phyloP scores from a whole-genome alignment of 1,139 yeast species.

The Yamadazyma blattariae region DNA sequence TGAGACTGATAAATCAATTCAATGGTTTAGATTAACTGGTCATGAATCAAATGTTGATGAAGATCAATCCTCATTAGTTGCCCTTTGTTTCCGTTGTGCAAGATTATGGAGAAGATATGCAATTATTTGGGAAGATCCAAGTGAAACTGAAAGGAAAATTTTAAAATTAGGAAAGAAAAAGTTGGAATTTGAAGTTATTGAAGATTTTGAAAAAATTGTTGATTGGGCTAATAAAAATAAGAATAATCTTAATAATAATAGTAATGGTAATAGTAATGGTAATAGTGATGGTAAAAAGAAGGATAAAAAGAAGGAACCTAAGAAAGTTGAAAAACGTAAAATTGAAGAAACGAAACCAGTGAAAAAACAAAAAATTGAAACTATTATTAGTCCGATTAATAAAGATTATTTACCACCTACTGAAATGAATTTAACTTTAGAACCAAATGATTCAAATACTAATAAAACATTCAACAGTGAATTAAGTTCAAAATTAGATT shows the following conservation, averaged over 20 bases:
- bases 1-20: constrained; percentile 46
- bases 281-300: constrained; percentile 2
- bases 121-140: constrained; percentile 82
- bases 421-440: constrained; percentile 10
- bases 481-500: constrained; percentile 18
- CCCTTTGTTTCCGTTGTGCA: constrained; percentile 84
- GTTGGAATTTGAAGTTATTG: constrained; percentile 68
- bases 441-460: neutral
- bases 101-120: constrained; percentile 90
- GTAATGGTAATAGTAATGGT: no score
- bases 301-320: constrained; percentile 3
- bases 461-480: no score
- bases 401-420: constrained; percentile 19
- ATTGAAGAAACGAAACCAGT: constrained; percentile 2
- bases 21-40: constrained; percentile 78
- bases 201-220: constrained; percentile 58
- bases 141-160: constrained; percentile 56
- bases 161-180: constrained; percentile 48
- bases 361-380: constrained; percentile 5
- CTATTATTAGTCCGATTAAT: constrained; percentile 17
- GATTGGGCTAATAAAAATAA: constrained; percentile 6
- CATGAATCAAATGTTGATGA: neutral
- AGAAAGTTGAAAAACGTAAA: constrained; percentile 5
- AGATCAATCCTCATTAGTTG: constrained; percentile 28
- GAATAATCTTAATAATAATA: constrained; percentile 1